Conservation (phyloP, 2,329 filamentous ascomycete genomes). For the Aspergillus japonicus region DNA sequence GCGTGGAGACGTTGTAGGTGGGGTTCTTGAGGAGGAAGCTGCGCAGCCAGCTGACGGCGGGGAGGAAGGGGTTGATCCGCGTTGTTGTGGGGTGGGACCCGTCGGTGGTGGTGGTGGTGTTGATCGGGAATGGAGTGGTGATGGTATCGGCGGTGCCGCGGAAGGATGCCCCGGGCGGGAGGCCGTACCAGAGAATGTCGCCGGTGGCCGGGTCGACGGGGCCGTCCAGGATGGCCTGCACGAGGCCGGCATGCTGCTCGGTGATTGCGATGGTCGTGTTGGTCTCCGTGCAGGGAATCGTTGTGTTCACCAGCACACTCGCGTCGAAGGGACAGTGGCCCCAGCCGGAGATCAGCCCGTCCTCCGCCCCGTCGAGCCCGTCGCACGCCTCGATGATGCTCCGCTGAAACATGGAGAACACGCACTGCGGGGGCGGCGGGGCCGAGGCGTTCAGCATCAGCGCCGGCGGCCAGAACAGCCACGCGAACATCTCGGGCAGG, state of each 20-base stretch:
- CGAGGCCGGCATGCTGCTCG: not conserved
- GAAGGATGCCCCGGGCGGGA: constrained; percentile 6
- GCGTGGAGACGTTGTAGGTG: not conserved
- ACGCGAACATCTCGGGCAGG: constrained; percentile 8
- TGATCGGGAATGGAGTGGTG: no score
- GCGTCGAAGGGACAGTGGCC: constrained; percentile 8
- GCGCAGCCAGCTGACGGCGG: constrained; percentile 3
- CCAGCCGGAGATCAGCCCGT: constrained; percentile 24
- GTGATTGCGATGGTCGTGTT: not conserved
- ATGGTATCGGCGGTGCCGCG: constrained; percentile 1
- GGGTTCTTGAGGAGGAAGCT: not conserved
- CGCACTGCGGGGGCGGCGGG: constrained; percentile 9
- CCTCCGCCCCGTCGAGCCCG: constrained; percentile 24
- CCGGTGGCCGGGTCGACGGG: not conserved
- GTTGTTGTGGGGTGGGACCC: not conserved
- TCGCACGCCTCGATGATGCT: constrained; percentile 23
- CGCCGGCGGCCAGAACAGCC: constrained; percentile 16
- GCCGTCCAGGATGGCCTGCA: constrained; percentile 6
- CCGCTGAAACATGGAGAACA: constrained; percentile 12
- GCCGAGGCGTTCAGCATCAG: constrained; percentile 11
- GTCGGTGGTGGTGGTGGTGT: not conserved
- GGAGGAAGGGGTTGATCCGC: constrained; percentile 1
- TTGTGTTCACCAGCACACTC: not conserved
- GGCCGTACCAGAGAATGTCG: constrained; percentile 4
- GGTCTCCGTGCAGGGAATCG: not conserved